Base-by-base conservation (phyloP, 192 early-diverging fungal species). In the Diversispora eburnea region DNA sequence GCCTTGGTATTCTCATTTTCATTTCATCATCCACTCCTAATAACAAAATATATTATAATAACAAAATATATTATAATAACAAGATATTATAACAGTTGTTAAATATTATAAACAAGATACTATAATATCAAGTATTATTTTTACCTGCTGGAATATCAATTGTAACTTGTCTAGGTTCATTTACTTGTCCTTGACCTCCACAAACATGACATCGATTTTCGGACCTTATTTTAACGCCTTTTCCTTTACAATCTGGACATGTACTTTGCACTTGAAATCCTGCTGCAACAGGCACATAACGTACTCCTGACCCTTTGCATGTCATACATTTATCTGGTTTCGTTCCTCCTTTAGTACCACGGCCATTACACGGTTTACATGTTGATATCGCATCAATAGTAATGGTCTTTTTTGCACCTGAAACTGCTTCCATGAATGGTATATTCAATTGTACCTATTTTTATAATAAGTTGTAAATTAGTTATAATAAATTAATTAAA, bases 221-320 rank as follows among this genome's bases (percentile, higher is more conserved):
- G 66, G 78, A 74, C 3, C 84, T 85, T 49, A 98, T 84, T 58
- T 81, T 76, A 9, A 84, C 80, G 4, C 97, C 97, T 59, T 87
- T 86, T 63, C 96, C 97, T 22, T 89, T 86, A 81, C 97, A 99
- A 4, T 88, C 84, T 17, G 82, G 77, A 79, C 97, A 99, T 8
- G 90, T 83, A 62, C 90, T 87, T 68, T 88, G 86, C 88, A 97
- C 93, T 61, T 94, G 92, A 88, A 96, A 97, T 42, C 96, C 95
- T 46, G 94, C 93, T 48, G 80, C 78, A 74, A 93, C 85, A 9
- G 80, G 72, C 79, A 95, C 93, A 58, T 86, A 86, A 72, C 91
- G 88, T 75, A 91, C 87, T 43, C 97, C 97, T 3, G 90, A 84
- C 39, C 97, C 97, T 15, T 86, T 81, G 79, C 97, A 99, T 5